A percentile compares a stretch with the other conserved stretches of the same genome.
Conservation (phyloP, 768 basidiomycete species). For the Phanerodontia chrysosporium region DNA sequence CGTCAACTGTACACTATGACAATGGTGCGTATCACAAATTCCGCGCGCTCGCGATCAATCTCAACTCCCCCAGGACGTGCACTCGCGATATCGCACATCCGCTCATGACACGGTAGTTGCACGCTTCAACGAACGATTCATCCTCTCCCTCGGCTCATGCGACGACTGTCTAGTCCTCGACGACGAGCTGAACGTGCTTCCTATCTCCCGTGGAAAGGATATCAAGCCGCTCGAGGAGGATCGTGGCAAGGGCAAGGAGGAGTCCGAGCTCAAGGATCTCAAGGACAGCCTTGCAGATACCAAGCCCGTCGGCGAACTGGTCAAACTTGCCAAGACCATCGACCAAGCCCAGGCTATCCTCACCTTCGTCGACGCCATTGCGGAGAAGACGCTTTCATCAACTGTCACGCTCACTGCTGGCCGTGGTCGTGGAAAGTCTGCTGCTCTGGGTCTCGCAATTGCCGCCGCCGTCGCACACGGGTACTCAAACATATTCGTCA, state of each 20-base stretch:
- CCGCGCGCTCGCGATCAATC: neutral
- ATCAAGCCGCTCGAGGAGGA: constrained; percentile 62
- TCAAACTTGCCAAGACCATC: constrained; percentile 85
- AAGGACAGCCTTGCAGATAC: constrained; percentile 76
- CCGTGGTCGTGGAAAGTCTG: constrained; percentile 95
- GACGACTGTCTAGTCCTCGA: constrained; percentile 91
- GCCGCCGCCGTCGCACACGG: constrained; percentile 90
- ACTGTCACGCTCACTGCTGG: constrained; percentile 94
- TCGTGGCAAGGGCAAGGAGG: constrained; percentile 45
- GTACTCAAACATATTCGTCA: constrained; percentile 97
- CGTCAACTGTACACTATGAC: constrained; percentile 94
- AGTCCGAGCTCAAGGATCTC: constrained; percentile 70
- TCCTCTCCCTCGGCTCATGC: constrained; percentile 92
- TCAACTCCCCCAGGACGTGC: constrained; percentile 69
- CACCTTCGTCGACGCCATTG: constrained; percentile 91
- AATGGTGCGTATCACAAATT: constrained; percentile 37
- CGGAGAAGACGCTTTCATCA: constrained; percentile 89
- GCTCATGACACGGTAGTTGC: constrained; percentile 87
- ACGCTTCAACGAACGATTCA: constrained; percentile 98
- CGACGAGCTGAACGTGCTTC: constrained; percentile 96
- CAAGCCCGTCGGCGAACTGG: constrained; percentile 83
- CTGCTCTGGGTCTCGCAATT: constrained; percentile 92
- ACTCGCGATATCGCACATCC: constrained; percentile 89
- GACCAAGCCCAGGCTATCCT: constrained; percentile 94
- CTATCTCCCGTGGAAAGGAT: constrained; percentile 92